Percentiles rank a stretch among this genome's conserved stretches.
Conservation (phyloP, 805 yeast genomes). For the Ogataea philodendri region DNA sequence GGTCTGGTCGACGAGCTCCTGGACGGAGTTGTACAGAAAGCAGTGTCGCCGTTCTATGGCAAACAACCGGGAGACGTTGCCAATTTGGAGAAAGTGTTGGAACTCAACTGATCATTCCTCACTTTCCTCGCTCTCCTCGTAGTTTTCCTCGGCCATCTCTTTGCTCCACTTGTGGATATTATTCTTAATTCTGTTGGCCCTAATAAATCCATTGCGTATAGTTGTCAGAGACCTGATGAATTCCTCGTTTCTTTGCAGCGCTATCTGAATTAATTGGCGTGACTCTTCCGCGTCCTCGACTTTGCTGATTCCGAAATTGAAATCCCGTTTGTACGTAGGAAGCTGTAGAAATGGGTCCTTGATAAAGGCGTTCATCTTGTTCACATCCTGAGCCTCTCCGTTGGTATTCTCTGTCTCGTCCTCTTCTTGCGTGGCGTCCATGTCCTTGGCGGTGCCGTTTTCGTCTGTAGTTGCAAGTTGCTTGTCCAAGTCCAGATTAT, state of each 20-base stretch:
- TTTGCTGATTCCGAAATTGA: slow-evolving; percentile 46
- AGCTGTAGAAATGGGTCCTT: slow-evolving; percentile 64
- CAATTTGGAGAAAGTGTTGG: slow-evolving; percentile 13
- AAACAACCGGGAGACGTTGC: slow-evolving; percentile 12
- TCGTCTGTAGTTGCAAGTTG: slow-evolving; percentile 20
- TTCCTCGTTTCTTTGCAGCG: slow-evolving; percentile 81
- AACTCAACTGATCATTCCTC: slow-evolving; percentile 5
- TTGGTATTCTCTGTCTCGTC: slow-evolving; percentile 23
- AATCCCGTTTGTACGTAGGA: slow-evolving; percentile 50
- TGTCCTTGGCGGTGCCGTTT: slow-evolving; percentile 14
- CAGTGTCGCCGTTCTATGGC: slow-evolving; percentile 49
- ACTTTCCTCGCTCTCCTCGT: slow-evolving; percentile 7
- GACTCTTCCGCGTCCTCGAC: slow-evolving; percentile 64
- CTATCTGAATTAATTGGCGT: slow-evolving; percentile 72
- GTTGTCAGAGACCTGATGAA: slow-evolving; percentile 75
- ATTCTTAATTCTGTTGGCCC: slow-evolving; percentile 73
- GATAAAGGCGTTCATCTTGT: slow-evolving; percentile 18
- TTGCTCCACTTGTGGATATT: slow-evolving; percentile 79
- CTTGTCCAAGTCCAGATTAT: slow-evolving; percentile 43
- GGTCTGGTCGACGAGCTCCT: slow-evolving; percentile 64
- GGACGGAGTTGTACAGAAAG: slow-evolving; percentile 47
- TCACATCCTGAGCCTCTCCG: slow-evolving; percentile 9
- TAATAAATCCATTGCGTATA: slow-evolving; percentile 70
- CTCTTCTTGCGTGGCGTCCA: slow-evolving; percentile 26
- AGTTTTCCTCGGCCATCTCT: slow-evolving; percentile 66